Evolutionary conservation across 352 stramenopile species (phyloP).

Genomic region (Globisporangium recalcitrans): DNA sequence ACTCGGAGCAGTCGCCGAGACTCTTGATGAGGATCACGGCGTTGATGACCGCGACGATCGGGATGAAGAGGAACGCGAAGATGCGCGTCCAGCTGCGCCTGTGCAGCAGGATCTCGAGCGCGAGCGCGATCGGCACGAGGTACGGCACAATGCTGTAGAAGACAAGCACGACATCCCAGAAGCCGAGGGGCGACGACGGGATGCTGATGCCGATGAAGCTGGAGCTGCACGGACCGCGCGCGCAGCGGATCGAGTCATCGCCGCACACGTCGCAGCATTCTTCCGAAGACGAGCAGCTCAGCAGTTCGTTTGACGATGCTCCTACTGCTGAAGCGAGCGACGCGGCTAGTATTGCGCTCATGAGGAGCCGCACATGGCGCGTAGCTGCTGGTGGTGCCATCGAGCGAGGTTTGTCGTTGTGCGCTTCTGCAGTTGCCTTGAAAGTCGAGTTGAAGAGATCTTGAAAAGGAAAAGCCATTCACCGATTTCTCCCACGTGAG

Average conservation of each 20-base stretch:
- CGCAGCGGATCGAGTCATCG: constrained; percentile 37
- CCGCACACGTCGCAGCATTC: constrained; percentile 50
- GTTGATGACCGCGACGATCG: constrained; percentile 40
- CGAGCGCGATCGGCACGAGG: constrained; percentile 30
- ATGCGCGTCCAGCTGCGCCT: constrained; percentile 40
- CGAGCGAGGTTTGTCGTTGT: neutral
- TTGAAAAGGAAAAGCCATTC: neutral
- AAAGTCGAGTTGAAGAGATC: too few species aligned
- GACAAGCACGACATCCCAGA: constrained; percentile 46
- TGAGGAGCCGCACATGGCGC: neutral
- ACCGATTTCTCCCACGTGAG: too few species aligned
- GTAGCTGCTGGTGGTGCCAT: neutral
- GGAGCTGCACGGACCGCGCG: constrained; percentile 44
- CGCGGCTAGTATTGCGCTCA: neutral
- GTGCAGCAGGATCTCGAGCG: constrained; percentile 38
- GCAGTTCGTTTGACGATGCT: neutral
- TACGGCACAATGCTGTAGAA: constrained; percentile 59
- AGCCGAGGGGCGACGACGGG: constrained; percentile 24
- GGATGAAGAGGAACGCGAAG: constrained; percentile 46
- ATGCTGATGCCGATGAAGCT: constrained; percentile 50
- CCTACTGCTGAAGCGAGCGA: neutral
- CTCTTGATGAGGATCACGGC: constrained; percentile 27
- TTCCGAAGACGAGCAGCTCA: constrained; percentile 13
- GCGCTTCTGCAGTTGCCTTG: neutral
- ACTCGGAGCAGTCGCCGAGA: constrained; percentile 37